Evolutionary conservation across 768 basidiomycete genomes (phyloP), one percentile per base, ranked within the genome.

Genomic region (Gloeopeniophorella convolvens): DNA sequence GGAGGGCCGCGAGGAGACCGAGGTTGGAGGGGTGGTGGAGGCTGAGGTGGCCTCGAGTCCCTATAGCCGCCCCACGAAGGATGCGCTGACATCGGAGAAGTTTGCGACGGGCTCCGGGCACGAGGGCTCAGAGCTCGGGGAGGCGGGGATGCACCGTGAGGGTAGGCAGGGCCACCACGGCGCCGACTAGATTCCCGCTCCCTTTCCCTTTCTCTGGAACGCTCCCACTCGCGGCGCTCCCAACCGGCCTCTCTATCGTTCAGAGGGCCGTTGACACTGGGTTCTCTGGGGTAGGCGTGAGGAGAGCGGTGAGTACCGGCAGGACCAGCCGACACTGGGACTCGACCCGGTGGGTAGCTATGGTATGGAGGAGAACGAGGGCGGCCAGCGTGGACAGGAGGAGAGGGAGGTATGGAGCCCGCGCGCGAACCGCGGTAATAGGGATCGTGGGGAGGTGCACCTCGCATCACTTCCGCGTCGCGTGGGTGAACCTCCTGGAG

Each of bases 181-280:
- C 50, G 43, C 20, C 55, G 43, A 35, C 32, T 47, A 18, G 53
- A 44, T 32, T 58, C 57, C 24, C 60, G 66, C n/a, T n/a, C n/a
- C n/a, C n/a, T n/a, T n/a, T n/a, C n/a, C n/a, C n/a, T n/a, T n/a
- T n/a, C n/a, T n/a, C n/a, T n/a, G n/a, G n/a, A n/a, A 44, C 68
- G 66, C 15, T 77, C 80, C 78, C 80, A 80, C 2, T 81, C 79
- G 31, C 80, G 79, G 27, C 82, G 75, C 30, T 83, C 81, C 83
- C 83, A 86, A 9, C 65, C 67, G 33, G 66, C 59, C 12, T 85
- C 83, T 11, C 72, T 69, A 15, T 84, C 83, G 3, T 64, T 54
- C 12, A 69, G 65, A 11, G 76, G 77, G 64, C 51, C 18, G 70
- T 65, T 27, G 74, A 76, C 31, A 59, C 39, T 9, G 66, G 54